These are phyloP conservation scores for Prunus yedoensis DNA, from an alignment of 331 rosid genomes.

Conservation along the genomic window DNA sequence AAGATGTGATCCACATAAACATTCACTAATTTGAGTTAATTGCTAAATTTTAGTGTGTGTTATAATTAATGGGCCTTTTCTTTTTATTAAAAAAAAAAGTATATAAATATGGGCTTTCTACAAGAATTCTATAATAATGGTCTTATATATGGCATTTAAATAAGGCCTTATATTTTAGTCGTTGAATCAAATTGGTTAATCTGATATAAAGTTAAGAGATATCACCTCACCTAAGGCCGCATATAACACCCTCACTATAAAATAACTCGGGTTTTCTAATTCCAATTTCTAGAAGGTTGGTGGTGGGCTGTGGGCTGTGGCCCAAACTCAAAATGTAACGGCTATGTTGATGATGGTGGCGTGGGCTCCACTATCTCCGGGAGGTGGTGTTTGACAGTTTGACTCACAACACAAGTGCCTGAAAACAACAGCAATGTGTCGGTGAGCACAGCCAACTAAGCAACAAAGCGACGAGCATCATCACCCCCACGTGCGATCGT, in stretches of 20 bases:
- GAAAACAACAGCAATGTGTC: constrained; percentile 32
- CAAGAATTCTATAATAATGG: no score
- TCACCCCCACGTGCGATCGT: not conserved
- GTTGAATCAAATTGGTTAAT: fast-evolving
- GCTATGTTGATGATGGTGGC: not conserved
- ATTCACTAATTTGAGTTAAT: no score
- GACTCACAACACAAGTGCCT: not conserved
- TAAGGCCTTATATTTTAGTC: fast-evolving
- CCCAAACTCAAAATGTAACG: constrained; percentile 1
- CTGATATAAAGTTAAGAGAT: no score
- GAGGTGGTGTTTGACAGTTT: constrained; percentile 4
- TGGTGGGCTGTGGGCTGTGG: not conserved
- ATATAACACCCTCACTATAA: no score
- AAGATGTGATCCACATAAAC: no score
- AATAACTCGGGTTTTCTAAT: no score
- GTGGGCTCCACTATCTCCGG: constrained; percentile 21
- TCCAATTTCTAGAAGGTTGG: not conserved
- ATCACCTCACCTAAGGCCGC: fast-evolving
- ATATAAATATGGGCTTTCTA: no score
- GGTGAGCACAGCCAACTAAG: constrained; percentile 29
- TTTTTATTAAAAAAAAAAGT: no score
- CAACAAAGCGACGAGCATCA: constrained; percentile 10
- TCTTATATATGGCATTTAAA: no score
- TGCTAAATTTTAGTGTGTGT: no score
- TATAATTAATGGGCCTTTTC: no score